phyloP scores from a whole-genome alignment of 805 yeast species.

The Ogataea trehaloabstinens region DNA sequence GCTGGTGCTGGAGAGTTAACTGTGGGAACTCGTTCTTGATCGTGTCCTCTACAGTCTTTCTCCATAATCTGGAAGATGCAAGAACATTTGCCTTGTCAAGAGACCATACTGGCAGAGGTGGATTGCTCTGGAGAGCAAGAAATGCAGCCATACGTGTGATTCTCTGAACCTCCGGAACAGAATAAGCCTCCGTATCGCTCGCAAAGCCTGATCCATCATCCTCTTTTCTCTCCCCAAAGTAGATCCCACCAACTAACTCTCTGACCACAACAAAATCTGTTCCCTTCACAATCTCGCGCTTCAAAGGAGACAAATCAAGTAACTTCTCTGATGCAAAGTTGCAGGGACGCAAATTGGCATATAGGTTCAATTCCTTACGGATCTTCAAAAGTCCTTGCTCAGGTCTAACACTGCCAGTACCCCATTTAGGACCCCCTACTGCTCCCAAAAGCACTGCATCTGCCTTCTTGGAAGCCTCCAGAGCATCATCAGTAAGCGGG shows the following conservation, averaged over 20 bases:
- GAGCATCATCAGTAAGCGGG: conserved; percentile 83
- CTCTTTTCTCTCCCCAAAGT: conserved; percentile 94
- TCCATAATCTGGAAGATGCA: conserved; percentile 95
- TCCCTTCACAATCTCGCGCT: conserved; percentile 80
- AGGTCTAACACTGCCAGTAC: conserved; percentile 93
- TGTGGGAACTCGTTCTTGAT: conserved; percentile 89
- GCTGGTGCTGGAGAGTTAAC: conserved; percentile 83
- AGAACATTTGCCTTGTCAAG: conserved; percentile 96
- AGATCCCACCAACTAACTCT: conserved; percentile 97
- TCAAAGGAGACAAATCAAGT: conserved; percentile 84
- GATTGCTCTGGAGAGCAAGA: conserved; percentile 87
- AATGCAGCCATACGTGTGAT: conserved; percentile 98
- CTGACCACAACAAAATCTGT: conserved; percentile 92
- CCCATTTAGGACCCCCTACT: conserved; percentile 99
- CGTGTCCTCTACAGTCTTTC: conserved; percentile 85
- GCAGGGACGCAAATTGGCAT: conserved; percentile 97
- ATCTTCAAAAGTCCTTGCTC: conserved; percentile 95
- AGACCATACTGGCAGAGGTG: conserved; percentile 95
- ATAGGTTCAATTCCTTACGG: conserved; percentile 89
- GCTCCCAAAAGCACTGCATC: conserved; percentile 98
- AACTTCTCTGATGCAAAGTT: conserved; percentile 84
- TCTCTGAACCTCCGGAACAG: conserved; percentile 90
- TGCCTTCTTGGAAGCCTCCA: conserved; percentile 78
- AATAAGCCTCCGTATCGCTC: conserved; percentile 89
- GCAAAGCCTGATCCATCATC: conserved; percentile 87